A percentile compares a stretch with the other conserved stretches of the same genome.
Evolutionary conservation across 352 stramenopile species (phyloP).

Genomic region (Phytopythium montanum): DNA sequence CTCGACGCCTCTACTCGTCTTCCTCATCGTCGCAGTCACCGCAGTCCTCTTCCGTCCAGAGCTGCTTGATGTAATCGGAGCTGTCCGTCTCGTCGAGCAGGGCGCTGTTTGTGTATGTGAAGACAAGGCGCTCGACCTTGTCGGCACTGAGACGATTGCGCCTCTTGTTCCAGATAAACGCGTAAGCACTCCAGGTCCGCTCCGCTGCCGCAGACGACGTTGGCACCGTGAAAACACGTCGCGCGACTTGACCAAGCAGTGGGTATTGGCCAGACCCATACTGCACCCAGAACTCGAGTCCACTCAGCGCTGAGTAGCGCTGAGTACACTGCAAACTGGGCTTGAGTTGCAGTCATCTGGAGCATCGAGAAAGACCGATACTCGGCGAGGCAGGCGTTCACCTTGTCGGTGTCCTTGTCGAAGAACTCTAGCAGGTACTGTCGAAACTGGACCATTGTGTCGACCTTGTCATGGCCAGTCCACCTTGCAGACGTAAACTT

Average conservation of each 20-base stretch:
- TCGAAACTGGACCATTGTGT: no score
- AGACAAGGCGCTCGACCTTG: background rate
- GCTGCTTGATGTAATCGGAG: background rate
- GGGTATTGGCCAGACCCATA: background rate
- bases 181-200: background rate
- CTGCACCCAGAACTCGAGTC: no score
- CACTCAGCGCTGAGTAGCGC: background rate
- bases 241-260: background rate
- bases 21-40: no score
- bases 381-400: no score
- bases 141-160: background rate
- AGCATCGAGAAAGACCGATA: no score
- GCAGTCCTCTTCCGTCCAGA: no score
- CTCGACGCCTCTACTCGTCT: no score
- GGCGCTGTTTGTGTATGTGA: background rate
- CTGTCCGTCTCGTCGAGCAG: background rate
- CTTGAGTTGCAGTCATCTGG: no score
- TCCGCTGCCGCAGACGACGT: background rate
- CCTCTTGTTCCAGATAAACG: background rate
- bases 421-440: no score
- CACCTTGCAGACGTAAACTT: no score
- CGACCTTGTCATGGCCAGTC: no score
- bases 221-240: background rate
- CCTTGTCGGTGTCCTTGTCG: no score
- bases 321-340: background rate